Evolutionary conservation across 495 filamentous ascomycete genomes (phyloP).

Genomic region (Astrocystis sublimbata): DNA sequence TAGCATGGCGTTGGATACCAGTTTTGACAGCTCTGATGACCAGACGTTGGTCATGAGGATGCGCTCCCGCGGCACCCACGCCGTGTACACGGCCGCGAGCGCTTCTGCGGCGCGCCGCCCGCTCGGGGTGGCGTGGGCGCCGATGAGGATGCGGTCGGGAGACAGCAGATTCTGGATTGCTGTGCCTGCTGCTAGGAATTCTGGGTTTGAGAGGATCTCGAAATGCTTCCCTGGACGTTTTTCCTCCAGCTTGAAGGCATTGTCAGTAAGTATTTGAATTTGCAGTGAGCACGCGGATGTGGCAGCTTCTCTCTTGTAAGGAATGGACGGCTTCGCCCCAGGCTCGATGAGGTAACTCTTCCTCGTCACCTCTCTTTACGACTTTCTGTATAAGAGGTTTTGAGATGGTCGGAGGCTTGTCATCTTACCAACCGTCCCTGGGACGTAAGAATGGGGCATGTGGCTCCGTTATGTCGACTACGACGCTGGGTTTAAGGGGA

Average conservation of each 20-base stretch:
- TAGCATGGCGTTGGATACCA: slow-evolving; percentile 79
- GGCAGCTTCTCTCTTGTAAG: neutral
- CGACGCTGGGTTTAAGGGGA: too few species aligned
- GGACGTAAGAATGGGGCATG: too few species aligned
- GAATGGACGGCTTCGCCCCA: too few species aligned
- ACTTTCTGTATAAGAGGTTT: too few species aligned
- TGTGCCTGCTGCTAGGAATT: slow-evolving; percentile 79
- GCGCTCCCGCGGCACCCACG: slow-evolving; percentile 66
- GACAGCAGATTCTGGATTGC: slow-evolving; percentile 68
- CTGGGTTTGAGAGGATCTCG: slow-evolving; percentile 81
- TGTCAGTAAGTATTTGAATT: too few species aligned
- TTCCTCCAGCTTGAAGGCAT: slow-evolving; percentile 41
- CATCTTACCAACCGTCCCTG: too few species aligned
- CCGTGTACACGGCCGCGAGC: slow-evolving; percentile 65
- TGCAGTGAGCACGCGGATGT: too few species aligned
- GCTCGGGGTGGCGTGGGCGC: slow-evolving; percentile 57
- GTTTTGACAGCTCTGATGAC: slow-evolving; percentile 79
- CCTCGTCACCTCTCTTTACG: too few species aligned
- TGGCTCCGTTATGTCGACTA: too few species aligned
- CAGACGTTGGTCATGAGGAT: slow-evolving; percentile 76
- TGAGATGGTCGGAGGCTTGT: too few species aligned
- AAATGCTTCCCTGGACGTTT: slow-evolving; percentile 63
- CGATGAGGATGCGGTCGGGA: slow-evolving; percentile 80
- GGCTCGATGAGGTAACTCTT: neutral
- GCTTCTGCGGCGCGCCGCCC: slow-evolving; percentile 63